Evolutionary conservation across 1,284 basidiomycete genomes (phyloP).

Genomic region (Erythrobasidium hasegawianum): DNA sequence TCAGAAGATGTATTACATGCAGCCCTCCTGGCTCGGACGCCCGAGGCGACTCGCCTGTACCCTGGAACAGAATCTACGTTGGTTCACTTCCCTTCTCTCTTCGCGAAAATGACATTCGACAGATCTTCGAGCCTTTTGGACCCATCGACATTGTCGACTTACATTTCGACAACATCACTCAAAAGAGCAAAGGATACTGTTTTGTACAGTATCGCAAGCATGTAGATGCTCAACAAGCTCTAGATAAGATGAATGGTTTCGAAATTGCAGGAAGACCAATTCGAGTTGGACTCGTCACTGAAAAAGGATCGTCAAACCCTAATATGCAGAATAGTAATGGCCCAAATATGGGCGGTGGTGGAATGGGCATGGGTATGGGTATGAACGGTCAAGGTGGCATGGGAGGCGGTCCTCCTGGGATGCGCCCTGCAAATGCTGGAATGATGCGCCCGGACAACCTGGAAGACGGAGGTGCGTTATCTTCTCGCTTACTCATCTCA

Average conservation of each 20-base stretch:
- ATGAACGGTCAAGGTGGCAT: background rate
- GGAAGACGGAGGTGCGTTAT: conserved; percentile 39
- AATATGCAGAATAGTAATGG: conserved; percentile 1
- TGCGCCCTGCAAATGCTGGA: too few relatives aligned
- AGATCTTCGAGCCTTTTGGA: conserved; percentile 98
- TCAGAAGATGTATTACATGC: too few relatives aligned
- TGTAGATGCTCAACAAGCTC: conserved; percentile 89
- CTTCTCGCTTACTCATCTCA: background rate
- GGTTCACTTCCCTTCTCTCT: conserved; percentile 95
- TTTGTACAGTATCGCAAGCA: conserved; percentile 93
- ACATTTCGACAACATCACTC: conserved; percentile 71
- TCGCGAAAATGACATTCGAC: conserved; percentile 89
- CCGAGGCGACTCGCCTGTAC: conserved; percentile 52
- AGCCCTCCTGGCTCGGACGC: conserved; percentile 48
- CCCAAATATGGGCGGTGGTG: conserved; percentile 10
- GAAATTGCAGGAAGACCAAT: conserved; percentile 83
- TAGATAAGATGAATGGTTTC: conserved; percentile 98
- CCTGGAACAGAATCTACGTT: conserved; percentile 78
- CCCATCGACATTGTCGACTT: conserved; percentile 97
- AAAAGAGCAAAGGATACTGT: conserved; percentile 93
- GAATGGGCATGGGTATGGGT: background rate
- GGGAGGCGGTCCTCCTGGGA: conserved; percentile 9
- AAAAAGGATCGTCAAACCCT: conserved; percentile 35
- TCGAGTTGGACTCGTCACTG: conserved; percentile 45
- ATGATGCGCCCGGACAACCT: conserved; percentile 35